These are phyloP conservation scores for Silene noctiflora DNA, from an alignment of 179 eudicot species.

Conservation along the genomic window DNA sequence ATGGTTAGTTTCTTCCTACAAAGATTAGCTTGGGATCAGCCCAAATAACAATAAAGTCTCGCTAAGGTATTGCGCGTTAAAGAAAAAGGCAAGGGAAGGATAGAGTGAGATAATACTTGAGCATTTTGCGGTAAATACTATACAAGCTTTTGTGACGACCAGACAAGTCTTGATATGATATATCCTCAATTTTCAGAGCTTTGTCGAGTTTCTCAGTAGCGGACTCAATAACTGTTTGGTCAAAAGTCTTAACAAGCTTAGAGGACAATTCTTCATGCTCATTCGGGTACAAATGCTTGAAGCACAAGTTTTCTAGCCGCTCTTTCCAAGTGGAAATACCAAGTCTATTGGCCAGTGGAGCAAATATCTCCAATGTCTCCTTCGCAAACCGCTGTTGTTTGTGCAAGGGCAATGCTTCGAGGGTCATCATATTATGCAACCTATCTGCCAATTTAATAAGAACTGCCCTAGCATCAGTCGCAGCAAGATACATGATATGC, in stretches of 20 bases:
- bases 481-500: constrained; percentile 95
- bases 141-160: constrained; percentile 95
- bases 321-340: constrained; percentile 93
- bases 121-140: constrained; percentile 81
- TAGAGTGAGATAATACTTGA: constrained; percentile 59
- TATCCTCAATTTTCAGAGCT: constrained; percentile 54
- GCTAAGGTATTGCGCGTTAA: not conserved
- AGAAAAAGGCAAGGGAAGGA: constrained; percentile 10
- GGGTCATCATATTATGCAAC: constrained; percentile 84
- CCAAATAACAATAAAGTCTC: not conserved
- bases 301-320: constrained; percentile 76
- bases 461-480: constrained; percentile 96
- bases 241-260: constrained; percentile 58
- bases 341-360: constrained; percentile 84
- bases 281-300: constrained; percentile 65
- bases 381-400: constrained; percentile 87
- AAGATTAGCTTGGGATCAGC: constrained; percentile 13
- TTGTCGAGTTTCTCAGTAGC: constrained; percentile 59
- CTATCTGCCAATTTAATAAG: constrained; percentile 91
- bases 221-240: constrained; percentile 63
- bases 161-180: constrained; percentile 59
- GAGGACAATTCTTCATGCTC: constrained; percentile 66
- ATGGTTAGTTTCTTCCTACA: constrained; percentile 74
- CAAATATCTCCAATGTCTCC: constrained; percentile 89
- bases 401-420: constrained; percentile 68